phyloP scores from a whole-genome alignment of 2,329 filamentous ascomycete genomes.

The Zalaria obscura region DNA sequence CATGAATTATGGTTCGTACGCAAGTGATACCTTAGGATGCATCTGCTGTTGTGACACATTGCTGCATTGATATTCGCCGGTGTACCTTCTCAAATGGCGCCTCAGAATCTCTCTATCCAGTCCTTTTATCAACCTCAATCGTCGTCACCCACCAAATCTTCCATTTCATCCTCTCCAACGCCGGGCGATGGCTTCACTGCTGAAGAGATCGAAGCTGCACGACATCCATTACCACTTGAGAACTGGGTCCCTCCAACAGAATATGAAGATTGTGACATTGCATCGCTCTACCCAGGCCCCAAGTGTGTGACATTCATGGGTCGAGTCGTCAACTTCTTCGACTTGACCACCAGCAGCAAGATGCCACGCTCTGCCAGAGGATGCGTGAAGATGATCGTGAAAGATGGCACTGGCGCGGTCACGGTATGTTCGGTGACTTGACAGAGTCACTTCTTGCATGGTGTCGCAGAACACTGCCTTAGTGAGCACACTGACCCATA shows the following conservation, averaged over 20 bases:
- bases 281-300: constrained; percentile 34
- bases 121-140: constrained; percentile 24
- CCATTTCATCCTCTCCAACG: constrained; percentile 1
- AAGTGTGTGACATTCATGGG: constrained; percentile 38
- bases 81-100: not conserved
- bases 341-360: constrained; percentile 27
- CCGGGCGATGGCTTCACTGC: constrained; percentile 40
- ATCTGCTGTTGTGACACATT: no score
- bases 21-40: no score
- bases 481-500: not conserved
- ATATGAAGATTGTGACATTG: constrained; percentile 32
- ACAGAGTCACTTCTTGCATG: no score
- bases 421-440: constrained; percentile 23
- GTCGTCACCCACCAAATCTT: constrained; percentile 11
- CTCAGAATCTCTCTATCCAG: constrained; percentile 24
- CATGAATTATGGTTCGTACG: no score
- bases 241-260: constrained; percentile 35
- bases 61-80: not conserved
- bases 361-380: constrained; percentile 32
- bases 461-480: no score
- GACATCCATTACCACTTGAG: constrained; percentile 9
- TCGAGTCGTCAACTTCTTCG: constrained; percentile 41
- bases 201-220: constrained; percentile 23
- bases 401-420: constrained; percentile 40
- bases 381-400: constrained; percentile 40